Conservation (phyloP, 106 monocot genomes). For the Phalaenopsis equestris region DNA sequence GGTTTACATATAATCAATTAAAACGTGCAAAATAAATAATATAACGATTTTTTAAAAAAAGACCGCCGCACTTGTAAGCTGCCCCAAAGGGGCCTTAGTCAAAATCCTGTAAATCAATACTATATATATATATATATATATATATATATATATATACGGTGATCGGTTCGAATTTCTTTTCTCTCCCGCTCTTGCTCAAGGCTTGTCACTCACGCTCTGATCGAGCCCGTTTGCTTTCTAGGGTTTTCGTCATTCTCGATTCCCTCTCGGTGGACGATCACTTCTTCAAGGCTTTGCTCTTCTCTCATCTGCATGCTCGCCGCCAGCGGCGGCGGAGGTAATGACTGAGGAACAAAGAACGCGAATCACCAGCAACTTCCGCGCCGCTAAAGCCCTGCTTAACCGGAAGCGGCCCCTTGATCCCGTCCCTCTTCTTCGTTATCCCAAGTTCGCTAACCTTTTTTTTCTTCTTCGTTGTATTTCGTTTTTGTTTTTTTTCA, state of each 20-base stretch:
- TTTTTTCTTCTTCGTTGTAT: background rate
- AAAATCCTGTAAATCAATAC: too few species aligned
- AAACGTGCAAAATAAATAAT: too few species aligned
- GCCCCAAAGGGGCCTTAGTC: too few species aligned
- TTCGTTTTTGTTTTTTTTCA: background rate
- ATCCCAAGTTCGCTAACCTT: conserved; percentile 19
- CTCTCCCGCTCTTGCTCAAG: too few species aligned
- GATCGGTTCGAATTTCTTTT: too few species aligned
- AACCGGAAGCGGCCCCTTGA: conserved; percentile 33
- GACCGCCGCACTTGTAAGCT: too few species aligned
- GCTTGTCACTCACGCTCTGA: too few species aligned
- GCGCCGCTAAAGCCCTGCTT: conserved; percentile 33
- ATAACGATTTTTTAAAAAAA: too few species aligned
- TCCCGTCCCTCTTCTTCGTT: background rate
- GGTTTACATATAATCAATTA: too few species aligned
- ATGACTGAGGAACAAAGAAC: conserved; percentile 19
- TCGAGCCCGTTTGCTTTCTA: too few species aligned
- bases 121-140: too few species aligned
- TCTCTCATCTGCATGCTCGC: background rate
- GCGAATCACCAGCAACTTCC: conserved; percentile 34
- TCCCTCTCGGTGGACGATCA: background rate
- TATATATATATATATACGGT: too few species aligned
- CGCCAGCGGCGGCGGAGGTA: background rate
- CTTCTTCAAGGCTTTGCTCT: background rate
- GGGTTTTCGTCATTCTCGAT: background rate